phyloP scores from a whole-genome alignment of 2,329 filamentous ascomycete species.

The Dactylellina drechsleri region DNA sequence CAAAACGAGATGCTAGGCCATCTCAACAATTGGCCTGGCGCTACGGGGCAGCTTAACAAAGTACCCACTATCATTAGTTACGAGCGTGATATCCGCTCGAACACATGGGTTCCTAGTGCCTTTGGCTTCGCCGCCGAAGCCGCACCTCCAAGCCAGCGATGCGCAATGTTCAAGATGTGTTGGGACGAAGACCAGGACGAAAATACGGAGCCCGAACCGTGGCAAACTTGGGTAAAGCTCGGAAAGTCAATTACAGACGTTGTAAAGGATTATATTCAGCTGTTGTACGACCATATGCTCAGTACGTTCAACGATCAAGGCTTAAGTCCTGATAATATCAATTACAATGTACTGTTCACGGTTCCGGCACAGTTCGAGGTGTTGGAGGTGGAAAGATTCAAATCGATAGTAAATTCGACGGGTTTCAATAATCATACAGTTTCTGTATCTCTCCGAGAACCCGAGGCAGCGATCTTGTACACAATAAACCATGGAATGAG shows the following conservation, averaged over 20 bases:
- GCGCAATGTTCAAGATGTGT: constrained; percentile 50
- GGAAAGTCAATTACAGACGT: constrained; percentile 30
- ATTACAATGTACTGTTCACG: constrained; percentile 44
- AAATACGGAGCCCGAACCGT: neutral
- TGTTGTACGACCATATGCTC: constrained; percentile 36
- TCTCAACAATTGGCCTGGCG: constrained; percentile 40
- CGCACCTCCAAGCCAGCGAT: constrained; percentile 14
- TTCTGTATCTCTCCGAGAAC: constrained; percentile 36
- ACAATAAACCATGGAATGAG: constrained; percentile 41
- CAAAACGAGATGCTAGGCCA: constrained; percentile 35
- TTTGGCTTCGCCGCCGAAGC: constrained; percentile 41
- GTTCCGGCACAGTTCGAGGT: constrained; percentile 44
- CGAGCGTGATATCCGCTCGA: neutral
- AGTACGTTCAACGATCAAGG: constrained; percentile 37
- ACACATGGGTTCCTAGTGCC: constrained; percentile 11
- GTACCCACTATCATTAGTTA: constrained; percentile 43
- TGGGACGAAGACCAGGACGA: constrained; percentile 16
- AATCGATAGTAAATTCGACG: constrained; percentile 23
- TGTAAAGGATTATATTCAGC: constrained; percentile 33
- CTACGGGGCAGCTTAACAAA: constrained; percentile 37
- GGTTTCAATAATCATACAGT: constrained; percentile 25
- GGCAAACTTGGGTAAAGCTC: constrained; percentile 37
- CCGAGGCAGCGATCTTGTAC: constrained; percentile 40
- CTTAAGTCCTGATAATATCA: constrained; percentile 30
- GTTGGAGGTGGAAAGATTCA: constrained; percentile 44